Conservation (phyloP, 176 grass and related monocot genomes). For the Miscanthus lutarioriparius region DNA sequence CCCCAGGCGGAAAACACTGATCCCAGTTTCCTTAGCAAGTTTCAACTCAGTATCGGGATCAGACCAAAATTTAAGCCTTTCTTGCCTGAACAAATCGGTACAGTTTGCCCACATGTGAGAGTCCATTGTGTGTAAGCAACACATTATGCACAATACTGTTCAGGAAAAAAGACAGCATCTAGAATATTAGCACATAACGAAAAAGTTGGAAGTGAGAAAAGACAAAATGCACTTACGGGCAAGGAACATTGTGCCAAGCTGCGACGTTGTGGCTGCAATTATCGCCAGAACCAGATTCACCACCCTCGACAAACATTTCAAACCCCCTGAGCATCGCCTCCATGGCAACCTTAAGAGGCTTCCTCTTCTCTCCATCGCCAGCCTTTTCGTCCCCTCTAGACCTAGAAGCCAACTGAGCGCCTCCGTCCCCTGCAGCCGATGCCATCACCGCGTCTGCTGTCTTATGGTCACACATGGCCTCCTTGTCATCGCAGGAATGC, state of each 20-base stretch:
- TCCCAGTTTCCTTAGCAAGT: conserved; percentile 80
- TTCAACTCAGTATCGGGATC: conserved; percentile 92
- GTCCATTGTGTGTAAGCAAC: background rate
- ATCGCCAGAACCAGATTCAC: conserved; percentile 19
- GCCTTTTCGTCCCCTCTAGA: background rate
- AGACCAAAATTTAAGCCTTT: conserved; percentile 96
- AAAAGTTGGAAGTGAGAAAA: background rate
- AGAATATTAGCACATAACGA: background rate
- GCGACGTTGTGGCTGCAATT: conserved; percentile 71
- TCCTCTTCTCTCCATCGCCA: conserved; percentile 27
- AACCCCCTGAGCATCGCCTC: conserved; percentile 86
- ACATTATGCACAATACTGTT: background rate
- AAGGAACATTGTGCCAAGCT: conserved; percentile 93
- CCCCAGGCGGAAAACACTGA: conserved; percentile 85
- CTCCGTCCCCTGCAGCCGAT: conserved; percentile 63
- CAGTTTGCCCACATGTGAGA: conserved; percentile 25
- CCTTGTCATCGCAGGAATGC: conserved; percentile 23
- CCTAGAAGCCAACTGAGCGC: conserved; percentile 55
- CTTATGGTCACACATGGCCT: conserved; percentile 11
- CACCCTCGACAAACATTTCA: conserved; percentile 58
- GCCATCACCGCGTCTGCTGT: conserved; percentile 55
- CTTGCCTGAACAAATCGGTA: conserved; percentile 55
- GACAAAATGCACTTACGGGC: conserved; percentile 56
- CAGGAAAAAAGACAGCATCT: background rate
- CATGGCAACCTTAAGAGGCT: conserved; percentile 73